Conservation (phyloP, 2,329 filamentous ascomycete genomes). For the Exophiala oligosperma region DNA sequence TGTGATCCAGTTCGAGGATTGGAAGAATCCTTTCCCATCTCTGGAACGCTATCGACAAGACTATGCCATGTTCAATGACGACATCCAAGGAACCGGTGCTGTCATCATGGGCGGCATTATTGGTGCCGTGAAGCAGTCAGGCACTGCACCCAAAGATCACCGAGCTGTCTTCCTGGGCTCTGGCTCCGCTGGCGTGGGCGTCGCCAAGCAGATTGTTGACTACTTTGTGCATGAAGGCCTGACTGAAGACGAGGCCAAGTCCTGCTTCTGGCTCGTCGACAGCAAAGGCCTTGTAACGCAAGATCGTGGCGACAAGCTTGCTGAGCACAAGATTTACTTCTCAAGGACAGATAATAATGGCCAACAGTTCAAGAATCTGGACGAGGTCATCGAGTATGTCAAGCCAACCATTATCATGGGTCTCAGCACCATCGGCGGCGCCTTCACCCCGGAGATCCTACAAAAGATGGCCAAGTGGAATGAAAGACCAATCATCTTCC, state of each 20-base stretch:
- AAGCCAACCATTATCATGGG: conserved; percentile 94
- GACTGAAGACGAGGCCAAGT: conserved; percentile 79
- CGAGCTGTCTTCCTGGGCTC: conserved; percentile 95
- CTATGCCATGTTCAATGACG: conserved; percentile 97
- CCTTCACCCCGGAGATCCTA: conserved; percentile 87
- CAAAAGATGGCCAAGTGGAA: conserved; percentile 63
- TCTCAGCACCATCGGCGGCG: conserved; percentile 88
- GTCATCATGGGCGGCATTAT: conserved; percentile 86
- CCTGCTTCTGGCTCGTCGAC: conserved; percentile 97
- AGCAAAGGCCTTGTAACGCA: conserved; percentile 92
- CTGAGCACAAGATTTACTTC: conserved; percentile 79
- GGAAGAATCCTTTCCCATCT: conserved; percentile 95
- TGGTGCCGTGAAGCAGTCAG: conserved; percentile 77
- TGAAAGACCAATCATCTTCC: conserved; percentile 87
- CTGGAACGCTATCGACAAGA: conserved; percentile 83
- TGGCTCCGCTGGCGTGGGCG: conserved; percentile 92
- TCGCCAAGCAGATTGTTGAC: conserved; percentile 95
- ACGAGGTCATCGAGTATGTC: conserved; percentile 91
- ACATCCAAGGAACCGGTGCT: conserved; percentile 95
- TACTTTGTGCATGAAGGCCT: conserved; percentile 93
- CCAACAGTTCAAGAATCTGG: conserved; percentile 71
- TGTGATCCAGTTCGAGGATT: conserved; percentile 93
- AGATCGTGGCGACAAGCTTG: conserved; percentile 90
- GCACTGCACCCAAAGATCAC: conserved; percentile 83
- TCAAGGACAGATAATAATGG: conserved; percentile 65